Evolutionary conservation across 768 basidiomycete species (phyloP), one percentile per base, ranked within the genome.

Genomic region (Gautieria morchelliformis): DNA sequence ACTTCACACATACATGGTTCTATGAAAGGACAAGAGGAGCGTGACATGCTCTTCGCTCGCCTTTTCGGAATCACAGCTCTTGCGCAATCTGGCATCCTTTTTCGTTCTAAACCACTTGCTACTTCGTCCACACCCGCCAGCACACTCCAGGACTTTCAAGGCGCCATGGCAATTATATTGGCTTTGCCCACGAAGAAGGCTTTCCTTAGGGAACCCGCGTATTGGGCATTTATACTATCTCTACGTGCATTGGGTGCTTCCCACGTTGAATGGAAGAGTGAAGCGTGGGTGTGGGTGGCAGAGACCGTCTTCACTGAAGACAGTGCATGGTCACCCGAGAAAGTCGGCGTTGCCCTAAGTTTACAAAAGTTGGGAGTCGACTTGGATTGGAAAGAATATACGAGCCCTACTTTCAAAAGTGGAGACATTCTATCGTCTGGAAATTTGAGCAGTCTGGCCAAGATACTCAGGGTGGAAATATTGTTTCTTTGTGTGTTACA

Each of bases 171-270:
- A 7, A 73, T 83, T 55, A 76, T 96, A 19, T 61, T 89, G 40
- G 74, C 71, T 9, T 71, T 96, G 45, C 91, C 89, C 22, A 82
- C 87, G 63, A 81, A 83, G 66, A 96, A 94, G 69, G 84, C 85
- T 0, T 97, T 93, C 93, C 70, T 98, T 51, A 77, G 85, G 40
- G 95, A 98, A 70, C 87, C 88, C 65, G 87, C 85, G 14, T 95
- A 90, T 88, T 95, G 91, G 82, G 77, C 82, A 20, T 72, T 94
- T 50, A 71, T 76, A 22, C 72, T 84, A 48, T 84, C 83, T 0
- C 62, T 91, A 49, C 81, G 87, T 59, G 76, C 75, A 12, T 70
- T 89, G 41, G 67, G 78, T 49, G 73, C 70, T 6, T 84, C 81
- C 17, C 71, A 80, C 4, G 81, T 85, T 15, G 58, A 77, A 0